A percentile compares a stretch with the other conserved stretches of the same genome.
phyloP scores from a whole-genome alignment of 2,329 filamentous ascomycete species.

The Fusarium sp. region DNA sequence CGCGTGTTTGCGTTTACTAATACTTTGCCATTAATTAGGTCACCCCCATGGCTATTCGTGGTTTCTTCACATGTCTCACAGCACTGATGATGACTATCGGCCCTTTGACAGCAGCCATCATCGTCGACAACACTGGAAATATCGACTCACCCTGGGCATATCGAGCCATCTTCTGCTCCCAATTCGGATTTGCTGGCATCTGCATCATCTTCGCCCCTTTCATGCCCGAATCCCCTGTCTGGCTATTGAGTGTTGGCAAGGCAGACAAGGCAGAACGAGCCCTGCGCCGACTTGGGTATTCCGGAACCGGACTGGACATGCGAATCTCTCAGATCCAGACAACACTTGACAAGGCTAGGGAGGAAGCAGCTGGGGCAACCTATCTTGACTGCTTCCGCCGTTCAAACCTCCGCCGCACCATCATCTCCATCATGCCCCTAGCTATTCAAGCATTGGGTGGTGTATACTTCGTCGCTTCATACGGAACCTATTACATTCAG shows the following conservation, averaged over 20 bases:
- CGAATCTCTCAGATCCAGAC: neutral
- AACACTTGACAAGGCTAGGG: neutral
- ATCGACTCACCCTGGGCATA: neutral
- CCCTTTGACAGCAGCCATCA: neutral
- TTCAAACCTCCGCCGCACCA: neutral
- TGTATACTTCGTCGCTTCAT: neutral
- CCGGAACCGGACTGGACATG: neutral
- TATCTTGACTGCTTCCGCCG: neutral
- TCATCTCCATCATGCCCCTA: neutral
- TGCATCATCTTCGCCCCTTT: neutral
- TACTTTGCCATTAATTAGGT: neutral
- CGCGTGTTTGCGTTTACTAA: neutral
- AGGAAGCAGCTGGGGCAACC: neutral
- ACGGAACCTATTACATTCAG: neutral
- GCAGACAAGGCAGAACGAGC: neutral
- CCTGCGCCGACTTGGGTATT: neutral
- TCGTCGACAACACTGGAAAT: neutral
- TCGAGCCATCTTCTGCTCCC: neutral
- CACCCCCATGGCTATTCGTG: neutral
- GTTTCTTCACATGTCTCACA: neutral
- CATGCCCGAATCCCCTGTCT: neutral
- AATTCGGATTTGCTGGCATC: neutral
- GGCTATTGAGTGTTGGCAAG: neutral
- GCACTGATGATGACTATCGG: neutral
- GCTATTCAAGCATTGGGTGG: neutral